Percentiles rank a stretch among this genome's conserved stretches.
Conservation (phyloP, 495 filamentous ascomycete genomes). For the Oidiodendron maius region DNA sequence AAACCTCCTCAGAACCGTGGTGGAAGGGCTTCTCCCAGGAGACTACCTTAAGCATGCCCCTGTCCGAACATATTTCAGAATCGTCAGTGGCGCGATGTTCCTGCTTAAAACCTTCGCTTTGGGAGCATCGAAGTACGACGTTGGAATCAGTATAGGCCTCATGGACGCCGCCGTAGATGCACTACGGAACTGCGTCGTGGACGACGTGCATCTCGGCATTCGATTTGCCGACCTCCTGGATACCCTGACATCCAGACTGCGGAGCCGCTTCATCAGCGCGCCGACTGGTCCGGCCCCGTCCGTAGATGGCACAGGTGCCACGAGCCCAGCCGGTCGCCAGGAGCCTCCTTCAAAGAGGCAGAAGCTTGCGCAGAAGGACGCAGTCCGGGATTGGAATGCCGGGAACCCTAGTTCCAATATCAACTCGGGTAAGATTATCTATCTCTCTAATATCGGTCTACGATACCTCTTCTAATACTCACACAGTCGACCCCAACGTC, state of each 20-base stretch:
- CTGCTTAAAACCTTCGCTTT: constrained; percentile 90
- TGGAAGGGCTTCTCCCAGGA: constrained; percentile 73
- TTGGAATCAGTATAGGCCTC: constrained; percentile 71
- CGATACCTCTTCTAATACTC: neutral
- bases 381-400: constrained; percentile 22
- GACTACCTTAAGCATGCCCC: constrained; percentile 88
- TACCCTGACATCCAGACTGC: constrained; percentile 66
- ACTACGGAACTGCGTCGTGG: constrained; percentile 78
- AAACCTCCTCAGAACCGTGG: constrained; percentile 73
- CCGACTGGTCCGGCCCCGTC: constrained; percentile 24
- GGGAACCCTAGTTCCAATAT: constrained; percentile 18
- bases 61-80: constrained; percentile 89
- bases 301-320: constrained; percentile 6
- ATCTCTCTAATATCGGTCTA: neutral
- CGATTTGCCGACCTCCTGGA: constrained; percentile 91
- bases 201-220: constrained; percentile 93
- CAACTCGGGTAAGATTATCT: constrained; percentile 12
- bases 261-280: constrained; percentile 65
- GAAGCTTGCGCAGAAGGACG: constrained; percentile 13
- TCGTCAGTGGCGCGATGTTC: constrained; percentile 92
- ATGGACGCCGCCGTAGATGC: constrained; percentile 77
- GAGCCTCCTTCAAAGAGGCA: constrained; percentile 15
- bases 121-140: constrained; percentile 83
- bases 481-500: constrained; percentile 9
- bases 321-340: constrained; percentile 16